Evolutionary conservation across 2,329 filamentous ascomycete species (phyloP), one percentile per base, ranked within the genome.

Genomic region (Neospermospora avenae): DNA sequence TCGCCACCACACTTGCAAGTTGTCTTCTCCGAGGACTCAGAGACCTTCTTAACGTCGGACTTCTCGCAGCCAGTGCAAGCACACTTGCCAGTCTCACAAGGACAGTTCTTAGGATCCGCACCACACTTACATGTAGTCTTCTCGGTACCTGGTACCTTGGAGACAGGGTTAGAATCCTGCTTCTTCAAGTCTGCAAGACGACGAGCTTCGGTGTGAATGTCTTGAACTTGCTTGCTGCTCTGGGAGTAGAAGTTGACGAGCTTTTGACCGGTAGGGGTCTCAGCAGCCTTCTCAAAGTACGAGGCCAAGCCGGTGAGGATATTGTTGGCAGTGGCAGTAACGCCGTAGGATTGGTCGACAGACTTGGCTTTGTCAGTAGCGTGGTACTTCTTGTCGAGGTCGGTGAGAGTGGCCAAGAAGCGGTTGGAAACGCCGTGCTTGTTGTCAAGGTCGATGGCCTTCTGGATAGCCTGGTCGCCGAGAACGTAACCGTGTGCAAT

Each of bases 221-320:
- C 95, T 70, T 91, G 82, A 34, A 97, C 92, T 77, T 98, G 93
- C 78, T 91, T 91, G 74, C 89, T 87, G 65, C 90, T 84, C 68
- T 91, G 81, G 7, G 87, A 83, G 78, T 99, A 99, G 78, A 99
- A 99, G 64, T 87, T 81, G 68, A 90, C 89, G 63, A 99, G 78
- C 77, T 89, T 91, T 80, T 93, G 86, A 68, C 95, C 95, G 1
- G 92, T 96, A 10, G 92, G 91, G 0, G 92, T 96, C 73, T 83
- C 88, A 59, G 87, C 80, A 2, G 93, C 93, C 83, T 96, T 96
- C 78, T 98, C 93, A 73, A 97, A 98, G 84, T 98, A 99, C 13
- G 88, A 91, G 75, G 81, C 81, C 63, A 98, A 74, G 35, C 91
- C 89, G 62, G 81, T 84, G 61, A 84, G 77, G 61, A 87, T 73